Percentiles rank a stretch among this genome's conserved stretches.
Evolutionary conservation across 2,329 filamentous ascomycete species (phyloP).

Genomic region (Tolypocladium album): DNA sequence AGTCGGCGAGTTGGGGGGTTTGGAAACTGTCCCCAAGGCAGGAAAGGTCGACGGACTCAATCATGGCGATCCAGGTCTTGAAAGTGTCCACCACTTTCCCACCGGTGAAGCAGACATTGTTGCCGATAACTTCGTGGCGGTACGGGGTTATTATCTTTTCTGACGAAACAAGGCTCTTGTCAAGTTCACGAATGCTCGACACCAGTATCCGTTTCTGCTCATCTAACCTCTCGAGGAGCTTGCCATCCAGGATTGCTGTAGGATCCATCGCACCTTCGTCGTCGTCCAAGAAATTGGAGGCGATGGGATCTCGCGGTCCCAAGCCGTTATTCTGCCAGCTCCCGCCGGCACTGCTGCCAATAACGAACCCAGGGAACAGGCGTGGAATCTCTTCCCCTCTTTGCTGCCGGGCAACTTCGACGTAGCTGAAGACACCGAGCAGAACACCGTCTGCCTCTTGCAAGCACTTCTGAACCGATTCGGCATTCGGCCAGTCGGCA

Average conservation of each 20-base stretch:
- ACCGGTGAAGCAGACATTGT: constrained; percentile 69
- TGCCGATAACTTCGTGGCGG: constrained; percentile 70
- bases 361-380: constrained; percentile 87
- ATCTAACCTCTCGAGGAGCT: constrained; percentile 72
- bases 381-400: constrained; percentile 86
- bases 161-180: constrained; percentile 66
- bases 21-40: constrained; percentile 68
- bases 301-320: constrained; percentile 56
- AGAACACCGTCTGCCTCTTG: constrained; percentile 96
- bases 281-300: constrained; percentile 79
- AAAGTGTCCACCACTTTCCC: constrained; percentile 79
- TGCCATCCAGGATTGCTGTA: constrained; percentile 61
- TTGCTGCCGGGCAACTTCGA: constrained; percentile 89
- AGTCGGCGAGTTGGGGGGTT: constrained; percentile 77
- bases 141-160: constrained; percentile 75
- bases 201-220: constrained; percentile 77
- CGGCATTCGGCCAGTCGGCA: constrained; percentile 87
- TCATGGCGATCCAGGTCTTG: constrained; percentile 76
- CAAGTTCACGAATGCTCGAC: constrained; percentile 76
- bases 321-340: constrained; percentile 73
- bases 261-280: constrained; percentile 65
- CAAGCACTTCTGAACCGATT: constrained; percentile 89
- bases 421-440: constrained; percentile 88
- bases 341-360: constrained; percentile 72
- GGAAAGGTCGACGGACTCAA: constrained; percentile 86